These are phyloP conservation scores for Aureoboletus auriporus DNA, from an alignment of 768 basidiomycete genomes.

Conservation along the genomic window DNA sequence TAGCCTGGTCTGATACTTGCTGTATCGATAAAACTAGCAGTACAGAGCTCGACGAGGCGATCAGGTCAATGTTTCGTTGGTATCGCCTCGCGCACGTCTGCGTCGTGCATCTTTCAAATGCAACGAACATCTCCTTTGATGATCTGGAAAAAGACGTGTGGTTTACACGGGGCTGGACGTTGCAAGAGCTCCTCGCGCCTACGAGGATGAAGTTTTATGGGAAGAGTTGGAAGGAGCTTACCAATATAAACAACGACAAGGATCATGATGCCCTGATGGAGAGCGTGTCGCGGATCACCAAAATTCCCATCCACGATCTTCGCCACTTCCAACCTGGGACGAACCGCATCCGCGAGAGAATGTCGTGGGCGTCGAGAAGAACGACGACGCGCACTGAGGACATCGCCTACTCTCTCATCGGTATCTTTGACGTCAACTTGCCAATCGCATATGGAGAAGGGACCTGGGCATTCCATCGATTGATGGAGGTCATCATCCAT, in stretches of 20 bases:
- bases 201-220: conserved; percentile 9
- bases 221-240: conserved; percentile 6
- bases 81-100: conserved; percentile 11
- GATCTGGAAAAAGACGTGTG: conserved; percentile 5
- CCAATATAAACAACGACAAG: conserved; percentile 6
- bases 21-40: conserved; percentile 16
- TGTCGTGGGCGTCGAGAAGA: conserved; percentile 23
- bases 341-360: conserved; percentile 10
- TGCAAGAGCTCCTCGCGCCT: conserved; percentile 14
- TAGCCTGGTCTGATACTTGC: conserved; percentile 16
- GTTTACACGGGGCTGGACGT: conserved; percentile 14
- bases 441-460: conserved; percentile 15
- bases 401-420: conserved; percentile 22
- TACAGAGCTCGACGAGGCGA: conserved; percentile 14
- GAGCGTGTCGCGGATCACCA: conserved; percentile 4
- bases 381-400: conserved; percentile 23
- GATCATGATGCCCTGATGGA: neutral
- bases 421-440: conserved; percentile 22
- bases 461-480: conserved; percentile 22
- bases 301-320: conserved; percentile 9
- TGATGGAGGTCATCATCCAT: conserved; percentile 22
- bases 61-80: conserved; percentile 18
- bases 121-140: neutral
- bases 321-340: conserved; percentile 8
- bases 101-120: conserved; percentile 11